Evolutionary conservation across 2,329 filamentous ascomycete genomes (phyloP), one percentile per base, ranked within the genome.

Genomic region (Colletotrichum sp.): DNA sequence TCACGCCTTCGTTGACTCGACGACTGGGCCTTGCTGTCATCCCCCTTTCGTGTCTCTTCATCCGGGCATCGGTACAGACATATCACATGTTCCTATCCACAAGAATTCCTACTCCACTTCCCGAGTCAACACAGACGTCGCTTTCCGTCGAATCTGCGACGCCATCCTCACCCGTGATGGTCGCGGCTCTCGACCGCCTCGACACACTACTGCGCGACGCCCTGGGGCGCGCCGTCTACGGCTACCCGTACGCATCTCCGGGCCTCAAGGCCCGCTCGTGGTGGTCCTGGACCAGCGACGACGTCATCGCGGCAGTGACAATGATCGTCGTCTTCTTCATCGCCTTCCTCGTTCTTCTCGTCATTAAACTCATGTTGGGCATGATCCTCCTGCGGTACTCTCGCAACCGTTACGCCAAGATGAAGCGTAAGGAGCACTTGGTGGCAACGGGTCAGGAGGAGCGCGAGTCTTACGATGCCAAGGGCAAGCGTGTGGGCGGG

Each of bases 71-170:
- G 1, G 91, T 99, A 59, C 97, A 99, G 83, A 98, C 96, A 8
- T 99, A 99, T 85, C 95, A 98, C 85, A 99, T 99, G 96, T 98
- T 99, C 82, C 90, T 99, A 16, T 95, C 96, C 5, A 96, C 95
- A 0, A 93, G 98, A 80, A 89, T 98, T 39, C 94, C 95, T 0
- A 91, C 94, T 10, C 95, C 95, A 0, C 88, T 95, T 0, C 88
- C 91, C 30, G 88, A 93, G 30, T 92, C 93, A 5, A 88, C 92
- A 32, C 90, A 93, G 64, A 93, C 94, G 21, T 90, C 94, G 7
- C 86, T 95, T 16, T 88, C 91, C 6, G 87, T 93, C 6, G 93
- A 95, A 57, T 91, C 91, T 0, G 88, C 92, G 1, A 87, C 89
- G 4, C 90, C 91, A 0, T 89, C 93, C 0, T 96, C 95, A 0